These are phyloP conservation scores for Cenchrus purpureus DNA, from an alignment of 176 grass and related monocot species.

Conservation along the genomic window DNA sequence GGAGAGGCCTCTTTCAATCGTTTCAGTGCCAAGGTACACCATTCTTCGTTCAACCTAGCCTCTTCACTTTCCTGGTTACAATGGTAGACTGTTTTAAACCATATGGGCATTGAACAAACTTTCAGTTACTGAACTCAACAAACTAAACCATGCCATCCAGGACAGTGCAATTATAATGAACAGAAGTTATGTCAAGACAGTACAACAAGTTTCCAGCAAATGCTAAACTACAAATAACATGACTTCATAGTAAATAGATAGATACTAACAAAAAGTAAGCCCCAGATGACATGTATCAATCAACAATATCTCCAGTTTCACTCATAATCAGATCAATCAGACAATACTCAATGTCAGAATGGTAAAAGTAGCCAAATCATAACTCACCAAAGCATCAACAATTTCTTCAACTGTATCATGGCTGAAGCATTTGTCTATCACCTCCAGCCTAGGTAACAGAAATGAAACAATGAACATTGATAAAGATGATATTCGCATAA, in stretches of 20 bases:
- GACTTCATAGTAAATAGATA: not conserved
- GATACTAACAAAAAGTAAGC: not conserved
- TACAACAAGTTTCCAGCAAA: not conserved
- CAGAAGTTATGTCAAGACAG: not conserved
- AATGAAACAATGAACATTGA: conserved; percentile 34
- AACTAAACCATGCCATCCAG: not conserved
- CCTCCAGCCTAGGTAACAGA: conserved; percentile 64
- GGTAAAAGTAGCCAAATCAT: conserved; percentile 27
- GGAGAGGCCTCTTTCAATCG: conserved; percentile 93
- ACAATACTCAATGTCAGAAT: not conserved
- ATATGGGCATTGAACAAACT: conserved; percentile 1
- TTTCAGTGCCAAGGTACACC: conserved; percentile 87
- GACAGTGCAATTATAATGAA: conserved; percentile 9
- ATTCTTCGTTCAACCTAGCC: conserved; percentile 88
- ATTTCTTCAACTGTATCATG: conserved; percentile 91
- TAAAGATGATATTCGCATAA: not conserved
- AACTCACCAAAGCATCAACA: conserved; percentile 79
- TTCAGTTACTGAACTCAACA: not conserved
- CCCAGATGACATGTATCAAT: not conserved
- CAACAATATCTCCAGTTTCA: not conserved
- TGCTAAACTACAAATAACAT: not conserved
- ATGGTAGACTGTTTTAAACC: not conserved
- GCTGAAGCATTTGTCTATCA: conserved; percentile 94
- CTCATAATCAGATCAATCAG: conserved; percentile 21
- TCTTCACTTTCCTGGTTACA: conserved; percentile 80